These are phyloP conservation scores for Barbatosphaeria neglecta DNA, from an alignment of 495 filamentous ascomycete genomes.

Conservation along the genomic window DNA sequence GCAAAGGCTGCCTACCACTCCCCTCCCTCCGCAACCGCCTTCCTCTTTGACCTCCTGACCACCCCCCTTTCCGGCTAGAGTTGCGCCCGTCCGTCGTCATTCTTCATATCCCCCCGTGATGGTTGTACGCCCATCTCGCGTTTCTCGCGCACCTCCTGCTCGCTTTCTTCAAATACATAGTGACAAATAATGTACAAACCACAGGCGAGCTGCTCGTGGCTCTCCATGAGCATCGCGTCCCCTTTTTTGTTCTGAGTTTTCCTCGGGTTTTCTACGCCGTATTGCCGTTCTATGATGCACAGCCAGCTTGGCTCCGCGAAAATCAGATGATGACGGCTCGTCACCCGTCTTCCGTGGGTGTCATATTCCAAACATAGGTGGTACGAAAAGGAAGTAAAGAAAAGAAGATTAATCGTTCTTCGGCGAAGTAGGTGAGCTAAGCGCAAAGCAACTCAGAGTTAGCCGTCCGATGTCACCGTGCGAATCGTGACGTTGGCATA, in stretches of 20 bases:
- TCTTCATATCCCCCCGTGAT: no score
- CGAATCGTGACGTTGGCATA: neutral
- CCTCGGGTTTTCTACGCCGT: neutral
- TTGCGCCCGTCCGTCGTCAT: no score
- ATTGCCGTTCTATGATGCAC: neutral
- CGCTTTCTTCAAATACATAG: no score
- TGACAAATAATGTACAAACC: no score
- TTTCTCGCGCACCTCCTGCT: no score
- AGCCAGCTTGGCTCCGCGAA: neutral
- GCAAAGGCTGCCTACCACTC: no score
- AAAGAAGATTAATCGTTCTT: constrained; percentile 15
- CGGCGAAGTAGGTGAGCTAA: constrained; percentile 23
- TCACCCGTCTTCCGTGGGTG: neutral
- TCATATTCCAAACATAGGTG: neutral
- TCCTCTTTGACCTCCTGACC: no score
- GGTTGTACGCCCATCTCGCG: no score
- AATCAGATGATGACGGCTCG: neutral
- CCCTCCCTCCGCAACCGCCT: no score
- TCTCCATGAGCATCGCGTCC: neutral
- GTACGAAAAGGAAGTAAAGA: neutral
- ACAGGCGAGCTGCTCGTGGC: no score
- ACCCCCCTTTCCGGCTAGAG: no score
- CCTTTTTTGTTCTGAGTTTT: neutral
- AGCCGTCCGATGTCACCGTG: no score
- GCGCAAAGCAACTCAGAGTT: constrained; percentile 2